These are phyloP conservation scores for Fragaria iinumae DNA, from an alignment of 306 rosid genomes.

Conservation along the genomic window DNA sequence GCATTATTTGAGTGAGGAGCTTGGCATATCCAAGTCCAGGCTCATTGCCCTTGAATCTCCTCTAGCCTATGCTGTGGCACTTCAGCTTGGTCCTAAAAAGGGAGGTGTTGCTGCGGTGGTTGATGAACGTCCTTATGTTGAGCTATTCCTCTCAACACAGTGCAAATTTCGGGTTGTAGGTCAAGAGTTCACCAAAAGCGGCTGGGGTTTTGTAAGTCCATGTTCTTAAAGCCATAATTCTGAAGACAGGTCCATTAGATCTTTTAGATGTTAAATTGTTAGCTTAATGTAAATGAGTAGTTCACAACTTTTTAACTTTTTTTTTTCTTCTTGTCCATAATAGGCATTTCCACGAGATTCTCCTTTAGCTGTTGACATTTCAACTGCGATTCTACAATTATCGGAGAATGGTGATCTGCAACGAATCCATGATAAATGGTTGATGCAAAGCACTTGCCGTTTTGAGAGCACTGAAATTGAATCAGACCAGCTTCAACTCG, in stretches of 20 bases:
- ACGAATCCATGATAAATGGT: constrained; percentile 93
- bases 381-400: constrained; percentile 87
- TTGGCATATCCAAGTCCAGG: constrained; percentile 74
- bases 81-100: constrained; percentile 63
- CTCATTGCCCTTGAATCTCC: constrained; percentile 80
- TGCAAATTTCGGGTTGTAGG: constrained; percentile 84
- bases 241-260: neutral
- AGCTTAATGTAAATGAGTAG: neutral
- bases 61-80: constrained; percentile 71
- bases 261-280: neutral
- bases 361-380: constrained; percentile 80
- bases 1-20: constrained; percentile 63
- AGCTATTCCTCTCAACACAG: constrained; percentile 73
- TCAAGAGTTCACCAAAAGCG: constrained; percentile 92
- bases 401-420: constrained; percentile 96
- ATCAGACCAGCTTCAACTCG: constrained; percentile 70
- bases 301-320: neutral
- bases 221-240: neutral
- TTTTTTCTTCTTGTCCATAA: constrained; percentile 1
- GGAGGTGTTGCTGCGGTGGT: constrained; percentile 97
- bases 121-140: constrained; percentile 76
- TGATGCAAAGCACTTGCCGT: constrained; percentile 54
- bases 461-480: constrained; percentile 53
- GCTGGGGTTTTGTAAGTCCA: constrained; percentile 97
- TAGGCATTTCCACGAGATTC: constrained; percentile 96